A percentile compares a stretch with the other conserved stretches of the same genome.
These are phyloP conservation scores for Ramularia endophylla DNA, from an alignment of 2,329 filamentous ascomycete species.

Conservation along the genomic window DNA sequence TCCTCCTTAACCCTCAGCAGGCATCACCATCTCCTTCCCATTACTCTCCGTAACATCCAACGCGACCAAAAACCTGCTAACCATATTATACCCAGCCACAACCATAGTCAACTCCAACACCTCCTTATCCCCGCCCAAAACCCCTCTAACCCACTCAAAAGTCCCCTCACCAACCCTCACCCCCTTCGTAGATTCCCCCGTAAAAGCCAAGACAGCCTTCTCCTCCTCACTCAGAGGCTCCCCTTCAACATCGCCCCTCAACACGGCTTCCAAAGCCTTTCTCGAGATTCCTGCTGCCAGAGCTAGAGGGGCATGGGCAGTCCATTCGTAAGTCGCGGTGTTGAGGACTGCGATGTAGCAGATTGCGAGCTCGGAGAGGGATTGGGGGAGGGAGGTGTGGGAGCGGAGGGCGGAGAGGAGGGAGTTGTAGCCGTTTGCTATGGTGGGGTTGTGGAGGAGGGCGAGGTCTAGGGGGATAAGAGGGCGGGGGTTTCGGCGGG, in stretches of 20 bases:
- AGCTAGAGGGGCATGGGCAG: slow-evolving; percentile 28
- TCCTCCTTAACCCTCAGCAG: too few species aligned
- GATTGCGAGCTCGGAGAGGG: slow-evolving; percentile 31
- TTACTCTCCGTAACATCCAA: slow-evolving; percentile 36
- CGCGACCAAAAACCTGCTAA: slow-evolving; percentile 33
- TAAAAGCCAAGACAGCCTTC: slow-evolving; percentile 29
- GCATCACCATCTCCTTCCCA: slow-evolving; percentile 31
- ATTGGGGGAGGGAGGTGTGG: slow-evolving; percentile 27
- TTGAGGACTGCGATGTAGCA: slow-evolving; percentile 34
- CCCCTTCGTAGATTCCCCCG: slow-evolving; percentile 29
- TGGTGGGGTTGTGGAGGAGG: slow-evolving; percentile 65
- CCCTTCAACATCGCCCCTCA: slow-evolving; percentile 18
- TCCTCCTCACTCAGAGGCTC: slow-evolving; percentile 25
- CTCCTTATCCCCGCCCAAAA: slow-evolving; percentile 27
- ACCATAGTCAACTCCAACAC: slow-evolving; percentile 34
- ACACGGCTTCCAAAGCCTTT: slow-evolving; percentile 22
- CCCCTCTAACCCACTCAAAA: slow-evolving; percentile 26
- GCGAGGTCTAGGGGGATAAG: slow-evolving; percentile 70
- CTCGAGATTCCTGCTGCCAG: slow-evolving; percentile 26
- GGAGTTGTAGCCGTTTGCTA: slow-evolving; percentile 71
- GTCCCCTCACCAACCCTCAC: slow-evolving; percentile 27
- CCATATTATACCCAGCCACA: slow-evolving; percentile 34
- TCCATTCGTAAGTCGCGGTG: slow-evolving; percentile 33
- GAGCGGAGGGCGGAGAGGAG: slow-evolving; percentile 52
- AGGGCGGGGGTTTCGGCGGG: slow-evolving; percentile 61